Evolutionary conservation across 2,329 filamentous ascomycete genomes (phyloP), one percentile per base, ranked within the genome.

Genomic region (Cladosporium sp.): DNA sequence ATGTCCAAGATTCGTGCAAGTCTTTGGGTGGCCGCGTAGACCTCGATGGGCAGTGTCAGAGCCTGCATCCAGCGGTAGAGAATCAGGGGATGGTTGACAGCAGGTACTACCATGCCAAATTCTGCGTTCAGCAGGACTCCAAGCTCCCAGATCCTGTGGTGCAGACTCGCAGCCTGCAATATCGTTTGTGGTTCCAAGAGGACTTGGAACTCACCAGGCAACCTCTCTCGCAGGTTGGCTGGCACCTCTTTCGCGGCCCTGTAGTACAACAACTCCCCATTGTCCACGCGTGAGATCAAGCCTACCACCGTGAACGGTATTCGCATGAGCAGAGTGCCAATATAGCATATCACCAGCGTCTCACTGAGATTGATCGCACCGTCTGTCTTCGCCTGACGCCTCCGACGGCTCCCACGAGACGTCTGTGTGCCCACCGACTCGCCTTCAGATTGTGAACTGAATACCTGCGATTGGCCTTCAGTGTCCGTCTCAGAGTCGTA

Each of bases 271-370:
- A 98, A 83, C 64, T 90, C 85, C 56, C 89, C 88, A 65, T 81
- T 81, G 57, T 84, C 85, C 18, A 86, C 86, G 88, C 91, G 96
- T 53, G 75, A 74, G 68, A 84, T 84, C 14, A 98, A 77, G 69
- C 96, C 91, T 13, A 88, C 89, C 8, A 94, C 80, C 25, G 88
- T 87, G n/a, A 91, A 83, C 0, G 93, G 92, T 64, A 95, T 82
- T 64, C 90, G 87, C 70, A 97, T 81, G 28, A 97, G 81, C 54
- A 95, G 73, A 43, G 88, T 88, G 1, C 88, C 93, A 36, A 97
- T 78, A 78, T 97, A 97, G 74, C 91, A 93, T 13, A 97, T 76
- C 1, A 84, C 88, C 61, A 98, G 78, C 0, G 89, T 90, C 70
- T 97, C 93, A 49, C 91, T 79, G 39, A 96, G 79, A 60, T 81